Base-by-base conservation (phyloP, 192 early-diverging fungal species). In the Coemansia sp. region DNA sequence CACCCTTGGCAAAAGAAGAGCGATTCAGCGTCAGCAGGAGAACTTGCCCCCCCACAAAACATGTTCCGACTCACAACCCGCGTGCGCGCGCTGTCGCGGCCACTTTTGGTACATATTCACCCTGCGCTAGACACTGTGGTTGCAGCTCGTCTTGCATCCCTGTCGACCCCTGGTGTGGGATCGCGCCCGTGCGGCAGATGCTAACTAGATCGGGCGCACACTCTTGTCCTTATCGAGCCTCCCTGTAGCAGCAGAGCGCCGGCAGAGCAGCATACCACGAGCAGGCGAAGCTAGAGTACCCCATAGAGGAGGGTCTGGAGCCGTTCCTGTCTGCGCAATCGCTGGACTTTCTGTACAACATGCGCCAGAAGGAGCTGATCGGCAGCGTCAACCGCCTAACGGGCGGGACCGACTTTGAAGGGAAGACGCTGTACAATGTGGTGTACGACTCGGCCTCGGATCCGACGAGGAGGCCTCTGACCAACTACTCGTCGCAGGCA, bases 401-500 rank as follows among this genome's bases (percentile, higher is more conserved):
- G 0, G 68, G 45, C 37, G 64, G 60, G 19, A 58, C 73, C 31
- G 66, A 65, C 10, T 51, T 56, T 38, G 73, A 76, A 39, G 36
- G 34, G 17, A 64, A 54, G 44, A 12, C 60, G 1, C 44, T 77
- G 7, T 41, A 50, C 48, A 28, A 46, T 17, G 60, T 67, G 16
- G 61, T 68, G 26, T 56, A 45, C 33, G 55, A 60, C 14, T 29
- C 69, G 1, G 59, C 61, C 3, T 49, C 51, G 18, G 47, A 72
- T 16, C 56, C 75, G 0, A 49, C 52, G 25, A 60, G 65, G 44
- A 33, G 42, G 7, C 39, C 64, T 26, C 39, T 73, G 23, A 46
- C 49, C 21, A 77, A 72, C 56, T 59, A 68, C 34, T 64, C 75
- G 12, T 73, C 75, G 40, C 75, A 77, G 54, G 75, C 75, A 12